A percentile compares a stretch with the other conserved stretches of the same genome.
phyloP scores from a whole-genome alignment of 2,329 filamentous ascomycete genomes.

The Ceratocystis harringtonii region DNA sequence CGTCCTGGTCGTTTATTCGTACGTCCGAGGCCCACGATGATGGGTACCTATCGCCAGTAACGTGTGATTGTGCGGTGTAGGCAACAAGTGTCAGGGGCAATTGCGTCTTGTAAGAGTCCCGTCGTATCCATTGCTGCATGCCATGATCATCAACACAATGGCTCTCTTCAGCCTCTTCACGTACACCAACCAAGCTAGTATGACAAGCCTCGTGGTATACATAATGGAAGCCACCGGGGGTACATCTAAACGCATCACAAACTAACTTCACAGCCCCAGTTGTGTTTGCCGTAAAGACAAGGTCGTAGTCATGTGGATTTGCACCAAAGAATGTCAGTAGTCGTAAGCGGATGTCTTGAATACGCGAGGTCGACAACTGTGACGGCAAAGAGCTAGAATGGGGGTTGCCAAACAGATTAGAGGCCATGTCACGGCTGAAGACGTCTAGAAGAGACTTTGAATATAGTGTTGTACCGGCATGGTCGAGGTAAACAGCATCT shows the following conservation, averaged over 20 bases:
- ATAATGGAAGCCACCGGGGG: constrained; percentile 38
- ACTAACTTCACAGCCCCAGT: constrained; percentile 49
- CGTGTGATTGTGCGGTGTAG: constrained; percentile 56
- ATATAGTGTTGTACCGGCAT: constrained; percentile 43
- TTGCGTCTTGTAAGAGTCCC: constrained; percentile 17
- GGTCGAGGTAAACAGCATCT: constrained; percentile 39
- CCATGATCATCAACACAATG: constrained; percentile 47
- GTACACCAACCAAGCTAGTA: constrained; percentile 52
- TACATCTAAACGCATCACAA: constrained; percentile 40
- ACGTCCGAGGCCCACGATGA: constrained; percentile 36
- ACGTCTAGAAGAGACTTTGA: constrained; percentile 41
- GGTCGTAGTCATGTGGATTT: constrained; percentile 41
- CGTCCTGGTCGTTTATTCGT: constrained; percentile 21
- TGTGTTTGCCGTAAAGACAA: constrained; percentile 47
- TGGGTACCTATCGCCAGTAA: constrained; percentile 49
- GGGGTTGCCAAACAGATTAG: constrained; percentile 51
- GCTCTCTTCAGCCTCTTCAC: constrained; percentile 39
- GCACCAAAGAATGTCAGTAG: constrained; percentile 44
- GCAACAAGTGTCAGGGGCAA: constrained; percentile 33
- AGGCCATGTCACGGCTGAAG: constrained; percentile 40
- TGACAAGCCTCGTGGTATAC: constrained; percentile 47
- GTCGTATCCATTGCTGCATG: constrained; percentile 31
- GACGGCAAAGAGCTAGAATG: constrained; percentile 49
- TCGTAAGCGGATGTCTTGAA: constrained; percentile 40
- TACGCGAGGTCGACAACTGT: constrained; percentile 39